A percentile compares a stretch with the other conserved stretches of the same genome.
Conservation (phyloP, 2,329 filamentous ascomycete species). For the Aspergillus quadricinctus region DNA sequence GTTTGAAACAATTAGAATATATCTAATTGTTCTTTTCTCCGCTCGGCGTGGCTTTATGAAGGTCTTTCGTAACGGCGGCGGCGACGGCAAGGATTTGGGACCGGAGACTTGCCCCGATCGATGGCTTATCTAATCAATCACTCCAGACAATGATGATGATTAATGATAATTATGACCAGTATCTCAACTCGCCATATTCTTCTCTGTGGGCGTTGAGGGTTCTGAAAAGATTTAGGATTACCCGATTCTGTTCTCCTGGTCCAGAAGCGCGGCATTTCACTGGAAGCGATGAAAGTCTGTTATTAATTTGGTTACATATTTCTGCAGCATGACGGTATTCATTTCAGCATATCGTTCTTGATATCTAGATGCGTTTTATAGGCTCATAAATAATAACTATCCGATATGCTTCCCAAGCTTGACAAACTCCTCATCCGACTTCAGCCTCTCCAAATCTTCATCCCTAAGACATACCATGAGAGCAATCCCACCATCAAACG, state of each 20-base stretch:
- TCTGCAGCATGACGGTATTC: background rate
- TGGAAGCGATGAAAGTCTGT: no score
- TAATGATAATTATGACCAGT: background rate
- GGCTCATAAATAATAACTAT: slow-evolving; percentile 11
- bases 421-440: slow-evolving; percentile 40
- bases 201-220: background rate
- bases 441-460: slow-evolving; percentile 47
- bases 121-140: slow-evolving; percentile 29
- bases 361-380: background rate
- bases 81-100: slow-evolving; percentile 18
- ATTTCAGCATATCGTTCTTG: background rate
- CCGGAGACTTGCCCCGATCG: slow-evolving; percentile 15
- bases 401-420: slow-evolving; percentile 37
- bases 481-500: slow-evolving; percentile 41
- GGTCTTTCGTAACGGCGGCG: slow-evolving; percentile 8
- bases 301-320: background rate
- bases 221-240: background rate
- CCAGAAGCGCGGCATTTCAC: background rate
- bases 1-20: slow-evolving; percentile 1
- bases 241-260: background rate
- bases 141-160: background rate
- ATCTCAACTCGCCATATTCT: background rate
- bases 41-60: background rate
- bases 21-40: slow-evolving; percentile 6
- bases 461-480: slow-evolving; percentile 45